Conservation (phyloP, 805 yeast genomes). For the Myxozyma melibiosi region DNA sequence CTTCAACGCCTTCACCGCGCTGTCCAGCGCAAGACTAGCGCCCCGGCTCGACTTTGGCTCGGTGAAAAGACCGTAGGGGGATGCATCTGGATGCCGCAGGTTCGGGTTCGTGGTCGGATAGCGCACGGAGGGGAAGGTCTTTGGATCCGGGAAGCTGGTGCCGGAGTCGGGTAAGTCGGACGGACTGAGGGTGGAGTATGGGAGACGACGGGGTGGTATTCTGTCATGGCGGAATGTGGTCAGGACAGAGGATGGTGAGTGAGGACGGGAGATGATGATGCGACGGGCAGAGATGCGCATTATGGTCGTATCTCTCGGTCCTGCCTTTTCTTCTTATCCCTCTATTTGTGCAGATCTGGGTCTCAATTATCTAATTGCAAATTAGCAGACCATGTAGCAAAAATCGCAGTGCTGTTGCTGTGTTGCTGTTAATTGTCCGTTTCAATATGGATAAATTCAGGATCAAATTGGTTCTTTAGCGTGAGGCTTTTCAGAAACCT, state of each 20-base stretch:
- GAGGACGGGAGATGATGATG: too few relatives aligned
- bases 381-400: too few relatives aligned
- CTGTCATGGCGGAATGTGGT: too few relatives aligned
- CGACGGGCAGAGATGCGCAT: too few relatives aligned
- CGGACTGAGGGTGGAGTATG: neutral
- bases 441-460: neutral
- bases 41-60: slow-evolving; percentile 7
- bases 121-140: slow-evolving; percentile 1
- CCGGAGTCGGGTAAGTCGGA: slow-evolving; percentile 6
- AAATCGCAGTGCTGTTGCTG: too few relatives aligned
- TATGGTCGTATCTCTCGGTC: too few relatives aligned
- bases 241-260: too few relatives aligned
- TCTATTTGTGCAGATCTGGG: too few relatives aligned
- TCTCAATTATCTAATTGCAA: too few relatives aligned
- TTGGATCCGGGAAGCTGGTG: slow-evolving; percentile 1
- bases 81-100: neutral
- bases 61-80: neutral
- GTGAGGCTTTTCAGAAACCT: too few relatives aligned
- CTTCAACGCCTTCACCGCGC: neutral
- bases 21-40: neutral
- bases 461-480: neutral
- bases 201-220: neutral
- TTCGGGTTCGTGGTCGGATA: neutral
- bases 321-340: too few relatives aligned
- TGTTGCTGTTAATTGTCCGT: too few relatives aligned